phyloP scores from a whole-genome alignment of 371 early-diverging fungal species.

The Mycotypha africana region DNA sequence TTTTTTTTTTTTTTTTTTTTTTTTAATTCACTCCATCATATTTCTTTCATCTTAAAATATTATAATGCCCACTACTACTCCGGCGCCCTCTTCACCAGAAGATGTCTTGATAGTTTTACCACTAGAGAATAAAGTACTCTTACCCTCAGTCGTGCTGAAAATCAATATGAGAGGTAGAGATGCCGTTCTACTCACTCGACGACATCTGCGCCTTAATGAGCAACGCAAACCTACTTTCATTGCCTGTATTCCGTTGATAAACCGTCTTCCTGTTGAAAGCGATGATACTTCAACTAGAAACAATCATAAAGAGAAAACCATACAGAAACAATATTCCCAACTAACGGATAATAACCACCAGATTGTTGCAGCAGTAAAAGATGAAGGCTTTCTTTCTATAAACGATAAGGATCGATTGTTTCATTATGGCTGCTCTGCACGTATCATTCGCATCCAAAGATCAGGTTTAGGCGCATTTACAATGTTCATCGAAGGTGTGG shows the following conservation, averaged over 20 bases:
- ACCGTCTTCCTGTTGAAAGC: background rate
- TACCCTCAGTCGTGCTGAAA: slow-evolving; percentile 40
- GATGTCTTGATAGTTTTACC: slow-evolving; percentile 31
- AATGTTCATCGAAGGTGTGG: slow-evolving; percentile 33
- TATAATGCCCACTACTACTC: too few relatives aligned
- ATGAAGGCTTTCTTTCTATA: slow-evolving; percentile 11
- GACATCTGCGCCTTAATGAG: slow-evolving; percentile 22
- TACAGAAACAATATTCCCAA: too few relatives aligned
- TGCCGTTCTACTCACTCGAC: slow-evolving; percentile 23
- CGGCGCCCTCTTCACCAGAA: background rate
- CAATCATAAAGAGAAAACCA: too few relatives aligned
- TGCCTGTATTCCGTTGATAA: slow-evolving; percentile 30
- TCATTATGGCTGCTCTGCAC: slow-evolving; percentile 38
- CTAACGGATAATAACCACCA: background rate
- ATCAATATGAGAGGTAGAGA: slow-evolving; percentile 34
- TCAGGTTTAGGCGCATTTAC: slow-evolving; percentile 33
- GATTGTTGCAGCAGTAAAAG: slow-evolving; percentile 3
- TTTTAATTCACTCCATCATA: too few relatives aligned
- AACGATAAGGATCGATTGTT: slow-evolving; percentile 23
- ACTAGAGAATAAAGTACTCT: slow-evolving; percentile 35
- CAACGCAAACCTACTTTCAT: slow-evolving; percentile 28
- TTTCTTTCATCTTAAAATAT: too few relatives aligned
- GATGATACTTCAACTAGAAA: too few relatives aligned
- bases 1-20: too few relatives aligned
- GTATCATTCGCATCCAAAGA: slow-evolving; percentile 34